phyloP scores from a whole-genome alignment of 495 filamentous ascomycete species.

The Oidiodendron maius region DNA sequence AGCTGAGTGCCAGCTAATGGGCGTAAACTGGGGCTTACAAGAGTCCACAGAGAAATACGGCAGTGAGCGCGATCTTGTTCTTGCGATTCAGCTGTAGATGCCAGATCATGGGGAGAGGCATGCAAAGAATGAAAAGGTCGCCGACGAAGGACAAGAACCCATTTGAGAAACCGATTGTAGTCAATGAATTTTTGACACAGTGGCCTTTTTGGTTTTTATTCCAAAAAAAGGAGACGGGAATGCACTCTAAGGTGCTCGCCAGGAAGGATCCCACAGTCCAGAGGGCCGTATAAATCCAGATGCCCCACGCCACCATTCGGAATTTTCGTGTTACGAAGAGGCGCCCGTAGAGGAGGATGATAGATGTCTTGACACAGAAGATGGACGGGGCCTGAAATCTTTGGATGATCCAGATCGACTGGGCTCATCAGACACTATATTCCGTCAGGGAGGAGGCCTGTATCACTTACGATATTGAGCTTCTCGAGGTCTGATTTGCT shows the following conservation, averaged over 20 bases:
- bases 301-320: constrained; percentile 6
- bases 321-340: constrained; percentile 29
- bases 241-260: constrained; percentile 28
- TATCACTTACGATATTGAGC: constrained; percentile 8
- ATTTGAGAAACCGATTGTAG: constrained; percentile 4
- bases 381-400: constrained; percentile 5
- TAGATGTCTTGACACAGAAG: constrained; percentile 34
- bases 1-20: not conserved
- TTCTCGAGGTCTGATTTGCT: constrained; percentile 3
- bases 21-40: constrained; percentile 16
- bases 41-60: constrained; percentile 27
- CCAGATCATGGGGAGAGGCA: constrained; percentile 38
- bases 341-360: constrained; percentile 35
- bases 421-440: not conserved
- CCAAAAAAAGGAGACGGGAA: constrained; percentile 29
- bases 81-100: constrained; percentile 28
- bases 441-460: not conserved
- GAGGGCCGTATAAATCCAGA: constrained; percentile 6
- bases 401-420: constrained; percentile 11
- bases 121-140: constrained; percentile 27
- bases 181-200: constrained; percentile 21
- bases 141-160: constrained; percentile 20
- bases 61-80: constrained; percentile 25
- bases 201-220: constrained; percentile 22
- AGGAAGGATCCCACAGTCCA: constrained; percentile 22